Evolutionary conservation across 306 rosid genomes (phyloP).

Genomic region (Hippophae gyantsensis): DNA sequence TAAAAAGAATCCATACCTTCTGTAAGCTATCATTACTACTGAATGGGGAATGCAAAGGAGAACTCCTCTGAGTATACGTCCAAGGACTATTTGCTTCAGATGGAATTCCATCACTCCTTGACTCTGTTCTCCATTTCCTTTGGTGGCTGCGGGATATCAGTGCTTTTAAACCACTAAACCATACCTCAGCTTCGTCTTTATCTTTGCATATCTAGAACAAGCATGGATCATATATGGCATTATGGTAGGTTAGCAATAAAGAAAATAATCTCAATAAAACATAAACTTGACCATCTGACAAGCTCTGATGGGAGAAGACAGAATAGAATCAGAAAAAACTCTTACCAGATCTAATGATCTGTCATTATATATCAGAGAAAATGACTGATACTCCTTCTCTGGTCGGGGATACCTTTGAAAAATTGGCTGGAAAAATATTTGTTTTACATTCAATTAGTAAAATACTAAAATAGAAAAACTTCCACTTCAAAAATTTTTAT

Average conservation of each 20-base stretch:
- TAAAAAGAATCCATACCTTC: slow-evolving; percentile 46
- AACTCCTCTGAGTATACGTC: slow-evolving; percentile 89
- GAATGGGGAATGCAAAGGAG: slow-evolving; percentile 88
- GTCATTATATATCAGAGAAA: slow-evolving; percentile 92
- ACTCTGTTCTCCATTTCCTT: slow-evolving; percentile 94
- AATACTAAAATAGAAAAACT: slow-evolving; percentile 19
- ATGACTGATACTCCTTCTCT: slow-evolving; percentile 97
- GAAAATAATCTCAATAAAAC: background rate
- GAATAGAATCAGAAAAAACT: slow-evolving; percentile 10
- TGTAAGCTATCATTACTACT: slow-evolving; percentile 92
- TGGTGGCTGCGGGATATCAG: slow-evolving; percentile 77
- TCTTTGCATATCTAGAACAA: slow-evolving; percentile 89
- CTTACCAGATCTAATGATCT: slow-evolving; percentile 90
- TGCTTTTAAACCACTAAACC: slow-evolving; percentile 98
- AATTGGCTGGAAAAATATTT: slow-evolving; percentile 63
- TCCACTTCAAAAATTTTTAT: slow-evolving; percentile 12
- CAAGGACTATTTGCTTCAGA: slow-evolving; percentile 98
- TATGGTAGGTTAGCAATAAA: slow-evolving; percentile 17
- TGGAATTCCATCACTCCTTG: slow-evolving; percentile 92
- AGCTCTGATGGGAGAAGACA: background rate
- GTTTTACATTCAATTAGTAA: slow-evolving; percentile 30
- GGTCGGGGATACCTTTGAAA: slow-evolving; percentile 98
- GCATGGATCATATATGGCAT: slow-evolving; percentile 21
- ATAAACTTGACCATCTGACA: background rate
- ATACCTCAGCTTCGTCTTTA: slow-evolving; percentile 98